phyloP scores from a whole-genome alignment of 257 asterid genomes.

The Misopates orontium region DNA sequence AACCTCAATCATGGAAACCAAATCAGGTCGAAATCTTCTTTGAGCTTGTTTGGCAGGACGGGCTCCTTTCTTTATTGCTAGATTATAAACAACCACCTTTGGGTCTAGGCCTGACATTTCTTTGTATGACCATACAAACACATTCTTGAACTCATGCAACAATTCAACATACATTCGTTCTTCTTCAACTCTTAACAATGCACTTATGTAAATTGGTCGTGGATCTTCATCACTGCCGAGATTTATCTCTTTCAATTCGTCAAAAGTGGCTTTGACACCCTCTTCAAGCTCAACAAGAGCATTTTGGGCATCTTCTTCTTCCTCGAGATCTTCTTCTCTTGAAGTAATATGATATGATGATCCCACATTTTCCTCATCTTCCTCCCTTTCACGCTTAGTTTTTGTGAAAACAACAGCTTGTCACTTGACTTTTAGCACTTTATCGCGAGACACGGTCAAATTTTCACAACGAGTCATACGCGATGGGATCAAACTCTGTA shows the following conservation, averaged over 20 bases:
- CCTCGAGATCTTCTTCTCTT: too few relatives aligned
- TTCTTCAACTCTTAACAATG: neutral
- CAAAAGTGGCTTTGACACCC: neutral
- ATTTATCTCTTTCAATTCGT: neutral
- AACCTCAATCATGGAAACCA: too few relatives aligned
- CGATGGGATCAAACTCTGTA: neutral
- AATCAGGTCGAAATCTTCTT: too few relatives aligned
- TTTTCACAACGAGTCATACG: neutral
- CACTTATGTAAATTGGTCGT: neutral
- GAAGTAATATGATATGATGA: neutral
- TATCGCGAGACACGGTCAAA: too few relatives aligned
- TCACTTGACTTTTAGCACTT: neutral
- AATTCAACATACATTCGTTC: neutral
- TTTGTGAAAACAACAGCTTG: neutral
- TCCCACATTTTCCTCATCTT: neutral
- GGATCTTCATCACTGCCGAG: neutral
- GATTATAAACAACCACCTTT: slow-evolving; percentile 1
- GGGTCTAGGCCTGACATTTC: slow-evolving; percentile 17
- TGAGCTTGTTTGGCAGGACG: too few relatives aligned
- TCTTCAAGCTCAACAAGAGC: slow-evolving; percentile 1
- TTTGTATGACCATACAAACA: slow-evolving; percentile 19
- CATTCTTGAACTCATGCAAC: neutral
- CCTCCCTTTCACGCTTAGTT: neutral
- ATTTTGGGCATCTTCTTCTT: neutral
- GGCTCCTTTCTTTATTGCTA: too few relatives aligned